Evolutionary conservation across 2,329 filamentous ascomycete species (phyloP), one percentile per base, ranked within the genome.

Genomic region (Fusarium oxysporum): DNA sequence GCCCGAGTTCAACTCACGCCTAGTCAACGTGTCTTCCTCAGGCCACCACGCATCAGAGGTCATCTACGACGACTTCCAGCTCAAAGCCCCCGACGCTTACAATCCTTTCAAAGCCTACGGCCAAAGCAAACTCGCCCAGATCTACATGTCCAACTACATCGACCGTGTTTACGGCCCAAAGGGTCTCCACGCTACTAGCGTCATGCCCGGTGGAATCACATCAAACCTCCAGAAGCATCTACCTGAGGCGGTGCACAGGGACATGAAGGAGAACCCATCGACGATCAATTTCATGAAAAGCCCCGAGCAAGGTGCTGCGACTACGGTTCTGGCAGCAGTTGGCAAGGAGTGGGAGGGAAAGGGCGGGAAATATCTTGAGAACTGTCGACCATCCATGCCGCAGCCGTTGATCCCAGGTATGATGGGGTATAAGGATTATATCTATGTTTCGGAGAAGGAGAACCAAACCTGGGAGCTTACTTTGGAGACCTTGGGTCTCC

Each of bases 1-100:
- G 0, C 77, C 82, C 0, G 70, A 75, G 0, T 85, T 85, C 54
- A 73, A 81, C 25, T 86, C 84, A 3, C 82, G 88, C 6, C 84
- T 89, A 9, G 81, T 90, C 48, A 77, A 79, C 9, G 76, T 88
- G 2, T 82, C 85, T 1, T 85, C 83, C 5, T 71, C 80, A 0
- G 85, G 77, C 8, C 87, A 89, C 30, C 41, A 63, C 4, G 33
- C 48, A 8, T 35, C 44, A 12, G 44, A 62, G 9, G 62, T 56
- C 28, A 51, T 66, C 40, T 58, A 54, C 19, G 45, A 67, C 17
- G 67, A 76, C 32, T 69, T 73, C 45, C 65, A 73, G n/a, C 45
- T 48, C 21, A 66, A 71, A 30, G 51, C 62, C 6, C 58, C 62
- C 6, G 67, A 54, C 2, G 13, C 32, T 5, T 76, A 76, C 5